phyloP scores from a whole-genome alignment of 2,329 filamentous ascomycete species.

The Helotiales sp. region DNA sequence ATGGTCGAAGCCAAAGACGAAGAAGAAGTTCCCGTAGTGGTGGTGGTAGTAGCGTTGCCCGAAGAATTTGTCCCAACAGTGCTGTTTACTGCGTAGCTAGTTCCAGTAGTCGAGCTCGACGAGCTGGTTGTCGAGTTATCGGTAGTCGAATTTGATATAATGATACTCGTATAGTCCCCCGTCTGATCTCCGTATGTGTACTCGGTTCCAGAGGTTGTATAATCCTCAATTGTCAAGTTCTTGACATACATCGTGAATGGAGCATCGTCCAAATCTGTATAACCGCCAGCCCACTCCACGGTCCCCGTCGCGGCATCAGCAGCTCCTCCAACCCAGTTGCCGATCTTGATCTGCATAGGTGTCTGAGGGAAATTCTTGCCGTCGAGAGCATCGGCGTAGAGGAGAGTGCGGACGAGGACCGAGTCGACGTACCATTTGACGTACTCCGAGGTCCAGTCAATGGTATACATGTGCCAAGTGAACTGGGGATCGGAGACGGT shows the following conservation, averaged over 20 bases:
- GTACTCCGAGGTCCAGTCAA: constrained; percentile 65
- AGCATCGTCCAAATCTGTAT: constrained; percentile 61
- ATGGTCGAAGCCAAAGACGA: not conserved
- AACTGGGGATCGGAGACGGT: constrained; percentile 54
- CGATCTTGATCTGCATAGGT: constrained; percentile 68
- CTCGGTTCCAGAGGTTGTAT: constrained; percentile 53
- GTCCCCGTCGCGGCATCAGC: constrained; percentile 53
- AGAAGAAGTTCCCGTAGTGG: not conserved
- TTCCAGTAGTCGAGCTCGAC: constrained; percentile 3
- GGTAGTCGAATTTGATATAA: constrained; percentile 22
- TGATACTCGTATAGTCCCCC: constrained; percentile 53
- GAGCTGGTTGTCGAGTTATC: not conserved
- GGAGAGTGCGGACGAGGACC: constrained; percentile 59
- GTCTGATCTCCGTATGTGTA: constrained; percentile 63
- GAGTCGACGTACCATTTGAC: constrained; percentile 72
- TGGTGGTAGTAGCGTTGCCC: constrained; percentile 4
- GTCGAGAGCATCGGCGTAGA: constrained; percentile 58
- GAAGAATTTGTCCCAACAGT: constrained; percentile 6
- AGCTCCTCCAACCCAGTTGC: constrained; percentile 64
- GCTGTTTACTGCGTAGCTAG: constrained; percentile 6
- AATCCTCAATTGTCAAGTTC: constrained; percentile 56
- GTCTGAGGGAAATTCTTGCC: constrained; percentile 71
- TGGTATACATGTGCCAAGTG: constrained; percentile 66
- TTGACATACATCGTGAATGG: constrained; percentile 76
- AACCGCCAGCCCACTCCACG: constrained; percentile 67